Base-by-base conservation (phyloP, 306 rosid species). In the Medicago arabica region DNA sequence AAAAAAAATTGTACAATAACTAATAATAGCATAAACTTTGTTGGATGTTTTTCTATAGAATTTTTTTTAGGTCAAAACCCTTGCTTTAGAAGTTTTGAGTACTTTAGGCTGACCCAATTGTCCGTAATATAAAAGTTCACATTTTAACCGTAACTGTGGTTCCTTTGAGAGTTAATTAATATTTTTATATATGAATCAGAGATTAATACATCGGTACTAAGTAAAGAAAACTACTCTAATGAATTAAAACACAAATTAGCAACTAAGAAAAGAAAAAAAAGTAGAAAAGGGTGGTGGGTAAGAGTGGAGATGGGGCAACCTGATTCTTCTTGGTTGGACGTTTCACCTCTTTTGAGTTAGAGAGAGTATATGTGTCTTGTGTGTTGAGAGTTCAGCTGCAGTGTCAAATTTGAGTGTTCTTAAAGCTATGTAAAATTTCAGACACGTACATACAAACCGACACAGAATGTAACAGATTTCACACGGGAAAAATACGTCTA, bases 281-380 rank as follows among this genome's bases (percentile, higher is more conserved):
- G 63, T 40, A 61, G 54, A 67, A 65, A 67, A 60, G 67, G 78
- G 81, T 67, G 81, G 75, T 73, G 84, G 80, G 89, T 81, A 85
- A 71, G 97, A 89, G 97, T 89, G 89, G 86, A 88, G 84, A 90
- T 80, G 86, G 80, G 88, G 96, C 92, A 90, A 92, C 77, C 78
- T 85, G 86, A 82, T 85, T 82, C 86, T 79, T 86, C 75, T 0
- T 31, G 39, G 80, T 10, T 31, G 67, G 93, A 90, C 90, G 85
- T 88, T 87, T 87, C 83, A 92, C 89, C 97, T 90, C 84, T 84
- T 84, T 25, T 53, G 57, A 65, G n/a, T 40, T 38, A 64, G 66
- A 38, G 49, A 51, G 69, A 17, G 77, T 9, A 21, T 64, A 76
- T 54, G 83, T 59, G 81, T 44, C 61, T 25, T 76, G 15, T n/a